Percentiles rank a stretch among this genome's conserved stretches.
Evolutionary conservation across 1,284 basidiomycete genomes (phyloP).

Genomic region (Neotropicomus parvogracilis): DNA sequence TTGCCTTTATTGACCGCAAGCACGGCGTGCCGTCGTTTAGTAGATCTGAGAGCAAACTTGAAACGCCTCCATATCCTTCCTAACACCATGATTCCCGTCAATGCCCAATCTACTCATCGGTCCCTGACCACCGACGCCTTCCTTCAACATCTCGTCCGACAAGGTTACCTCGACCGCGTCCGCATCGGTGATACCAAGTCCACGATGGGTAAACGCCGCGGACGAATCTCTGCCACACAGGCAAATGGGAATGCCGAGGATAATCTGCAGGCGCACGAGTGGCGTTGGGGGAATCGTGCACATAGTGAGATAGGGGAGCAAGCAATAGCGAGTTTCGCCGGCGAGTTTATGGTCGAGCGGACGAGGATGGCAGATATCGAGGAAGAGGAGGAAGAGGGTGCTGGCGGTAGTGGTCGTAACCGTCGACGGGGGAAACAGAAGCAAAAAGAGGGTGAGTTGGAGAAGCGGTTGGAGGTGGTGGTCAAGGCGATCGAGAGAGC

Average conservation of each 20-base stretch:
- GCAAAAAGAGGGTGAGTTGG: slow-evolving; percentile 16
- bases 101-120: slow-evolving; percentile 46
- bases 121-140: slow-evolving; percentile 52
- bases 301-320: slow-evolving; percentile 69
- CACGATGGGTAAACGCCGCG: slow-evolving; percentile 48
- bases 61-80: slow-evolving; percentile 57
- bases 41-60: slow-evolving; percentile 57
- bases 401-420: background rate
- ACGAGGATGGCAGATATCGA: slow-evolving; percentile 35
- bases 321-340: slow-evolving; percentile 60
- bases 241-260: slow-evolving; percentile 48
- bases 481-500: slow-evolving; percentile 58
- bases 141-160: slow-evolving; percentile 54
- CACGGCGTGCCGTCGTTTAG: slow-evolving; percentile 28
- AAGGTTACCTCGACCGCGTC: slow-evolving; percentile 64
- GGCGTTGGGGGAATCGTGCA: slow-evolving; percentile 77
- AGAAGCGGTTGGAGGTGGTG: slow-evolving; percentile 45
- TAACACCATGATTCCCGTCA: slow-evolving; percentile 43
- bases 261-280: slow-evolving; percentile 53
- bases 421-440: slow-evolving; percentile 26
- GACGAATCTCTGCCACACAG: slow-evolving; percentile 42
- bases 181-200: slow-evolving; percentile 45
- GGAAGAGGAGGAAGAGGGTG: slow-evolving; percentile 43
- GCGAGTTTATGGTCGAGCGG: slow-evolving; percentile 69
- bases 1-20: slow-evolving; percentile 4